Base-by-base conservation (phyloP, 176 grass and related monocot genomes). In the Phoenix dactylifera region DNA sequence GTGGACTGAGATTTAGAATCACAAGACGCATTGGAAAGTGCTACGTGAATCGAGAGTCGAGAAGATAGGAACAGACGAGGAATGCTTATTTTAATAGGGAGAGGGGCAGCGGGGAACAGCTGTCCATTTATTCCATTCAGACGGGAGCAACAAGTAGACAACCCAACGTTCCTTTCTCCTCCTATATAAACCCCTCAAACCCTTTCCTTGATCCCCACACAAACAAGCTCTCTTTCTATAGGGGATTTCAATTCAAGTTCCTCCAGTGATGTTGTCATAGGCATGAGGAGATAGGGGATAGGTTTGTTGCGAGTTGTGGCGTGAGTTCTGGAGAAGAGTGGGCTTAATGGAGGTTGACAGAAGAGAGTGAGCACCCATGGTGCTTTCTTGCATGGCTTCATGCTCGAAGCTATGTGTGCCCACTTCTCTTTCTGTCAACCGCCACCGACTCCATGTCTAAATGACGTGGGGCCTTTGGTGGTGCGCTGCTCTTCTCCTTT, bases 91-190 rank as follows among this genome's bases (percentile, higher is more conserved):
- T 67, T 62, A 53, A 32, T 35, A 30, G 19, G 57, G 54, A 50
- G 25, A 62, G 53, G 39, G 20, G 20, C 30, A 52, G 57, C 54
- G 14, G 51, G 15, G 19, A 44, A 84, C 80, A 71, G 80, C 62
- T 81, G 55, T 72, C 66, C n/a, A 26, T 76, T 89, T 89, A 85
- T 95, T 95, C 85, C 78, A 67, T 82, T 89, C 69, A 85, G 79
- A 89, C 39, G 49, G 71, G 10, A 59, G 1, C 35, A 12, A 3
- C 10, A 44, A 68, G 10, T 19, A 24, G 50, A 26, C 3, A 32
- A 4, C 25, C 23, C 58, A 60, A 30, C 1, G 7, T 5, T 55
- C 52, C 35, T 59, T 57, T 73, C 69, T 50, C 50, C 54, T 54
- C 59, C 85, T 89, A 95, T 95, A 85, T 87, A 89, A 85, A 89